Base-by-base conservation (phyloP, 345 rosid genomes). In the Reutealis trisperma region DNA sequence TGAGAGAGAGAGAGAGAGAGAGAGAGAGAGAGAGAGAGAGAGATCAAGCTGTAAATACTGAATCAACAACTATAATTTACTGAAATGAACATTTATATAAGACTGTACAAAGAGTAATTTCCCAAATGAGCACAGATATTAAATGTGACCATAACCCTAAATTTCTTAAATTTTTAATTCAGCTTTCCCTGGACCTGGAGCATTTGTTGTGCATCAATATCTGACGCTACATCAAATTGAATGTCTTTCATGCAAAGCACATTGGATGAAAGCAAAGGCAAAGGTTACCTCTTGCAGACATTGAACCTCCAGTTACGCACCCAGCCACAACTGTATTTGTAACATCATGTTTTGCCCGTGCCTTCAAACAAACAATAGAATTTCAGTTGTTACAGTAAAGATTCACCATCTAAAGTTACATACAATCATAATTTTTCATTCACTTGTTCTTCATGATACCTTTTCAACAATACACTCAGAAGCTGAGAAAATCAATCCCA, bases 401-500 rank as follows among this genome's bases (percentile, higher is more conserved):
- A 71, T 70, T 57, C 7, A 41, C 42, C 49, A 22, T 47, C 14
- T 12, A 18, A 21, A 47, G n/a, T 0, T 22, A 19, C 24, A 34
- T 32, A 58, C 15, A 30, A 27, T 5, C 47, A 44, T 30, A 27
- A 22, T 51, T 37, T 63, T 44, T 5, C 44, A 42, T 52, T 85
- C 22, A 62, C 61, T 66, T 18, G 16, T 4, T 67, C 58, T 34
- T 44, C 27, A 55, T 22, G 52, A 34, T 85, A 91, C 98, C 98
- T 96, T 91, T 86, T 96, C 99, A 73, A 90, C 85, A 52, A 88
- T 85, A 75, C 98, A 96, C 84, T 96, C 99, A 1, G 95, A 90
- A 58, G 94, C 96, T 0, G 98, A 92, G 86, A 96, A 96, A 52
- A 96, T 70, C 75, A 93, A 83, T 67, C 99, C 98, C 99, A 96